Evolutionary conservation across 345 rosid species (phyloP), one percentile per base, ranked within the genome.

Genomic region (Moricandia moricandioides): DNA sequence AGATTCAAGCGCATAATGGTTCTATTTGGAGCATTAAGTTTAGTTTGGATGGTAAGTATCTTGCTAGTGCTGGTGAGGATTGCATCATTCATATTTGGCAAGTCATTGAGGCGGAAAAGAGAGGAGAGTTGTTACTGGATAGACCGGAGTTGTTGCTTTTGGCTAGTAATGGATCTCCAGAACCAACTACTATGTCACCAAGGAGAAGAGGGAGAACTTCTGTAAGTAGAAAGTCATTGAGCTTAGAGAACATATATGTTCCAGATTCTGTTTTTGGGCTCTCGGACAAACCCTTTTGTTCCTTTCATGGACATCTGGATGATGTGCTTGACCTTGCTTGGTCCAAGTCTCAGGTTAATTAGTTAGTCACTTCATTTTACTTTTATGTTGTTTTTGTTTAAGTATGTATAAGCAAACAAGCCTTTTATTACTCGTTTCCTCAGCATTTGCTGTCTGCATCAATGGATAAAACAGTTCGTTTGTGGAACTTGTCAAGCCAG

Each of bases 41-140:
- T 71, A 95, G 99, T 82, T 82, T 89, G 86, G 97, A 92, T 73
- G 99, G 97, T 11, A 88, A 85, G 66, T 88, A 90, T 84, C 90
- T 95, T 75, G 99, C 99, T 4, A 95, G 93, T 84, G 97, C 97
- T 0, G 99, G 97, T 29, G 99, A 95, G 91, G 99, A 95, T 70
- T 81, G 93, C 24, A 80, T 86, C 58, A 95, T 95, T 78, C 96
- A 86, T 82, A 77, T 95, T 58, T 90, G 99, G 99, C 81, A 83
- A 84, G 99, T 92, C 13, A 77, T 81, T 0, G 90, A 85, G 71
- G 68, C 86, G 0, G 97, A 91, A 68, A 87, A 86, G 84, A 95
- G 88, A 80, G 97, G 97, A 33, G 97, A 95, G 74, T 78, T 92
- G 83, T 63, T 64, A 27, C 77, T 82, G 65, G 99, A 91, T 64